A percentile compares a stretch with the other conserved stretches of the same genome.
Evolutionary conservation across 2,329 filamentous ascomycete species (phyloP).

Genomic region (Sporothrix inflata): DNA sequence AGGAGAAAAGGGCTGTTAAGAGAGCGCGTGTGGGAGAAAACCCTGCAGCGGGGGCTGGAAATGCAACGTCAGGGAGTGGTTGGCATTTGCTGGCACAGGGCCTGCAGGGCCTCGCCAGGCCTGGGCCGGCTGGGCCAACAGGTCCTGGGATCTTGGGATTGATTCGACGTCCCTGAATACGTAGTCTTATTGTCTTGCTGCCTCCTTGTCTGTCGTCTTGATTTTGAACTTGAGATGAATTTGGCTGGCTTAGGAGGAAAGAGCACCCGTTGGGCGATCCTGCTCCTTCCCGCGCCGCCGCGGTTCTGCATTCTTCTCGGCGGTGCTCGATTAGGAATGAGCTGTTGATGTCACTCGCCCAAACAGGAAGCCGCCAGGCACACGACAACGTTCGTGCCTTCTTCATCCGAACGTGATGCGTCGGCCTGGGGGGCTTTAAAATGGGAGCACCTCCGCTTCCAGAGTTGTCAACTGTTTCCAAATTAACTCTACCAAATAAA

Average conservation of each 20-base stretch:
- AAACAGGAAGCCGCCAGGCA: conserved; percentile 18
- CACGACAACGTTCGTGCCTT: background rate
- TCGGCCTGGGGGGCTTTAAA: background rate
- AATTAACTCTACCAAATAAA: background rate
- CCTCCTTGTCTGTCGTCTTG: background rate
- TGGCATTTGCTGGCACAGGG: too few species aligned
- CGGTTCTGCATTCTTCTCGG: background rate
- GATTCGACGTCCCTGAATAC: background rate
- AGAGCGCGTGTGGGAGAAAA: background rate
- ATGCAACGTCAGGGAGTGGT: conserved; percentile 2
- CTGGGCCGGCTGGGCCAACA: background rate
- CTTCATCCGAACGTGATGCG: background rate
- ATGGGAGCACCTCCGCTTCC: background rate
- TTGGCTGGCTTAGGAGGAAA: background rate
- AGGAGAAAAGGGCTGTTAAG: background rate
- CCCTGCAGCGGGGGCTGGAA: conserved; percentile 8
- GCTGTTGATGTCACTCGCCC: conserved; percentile 18
- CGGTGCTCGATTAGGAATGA: background rate
- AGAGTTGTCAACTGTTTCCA: background rate
- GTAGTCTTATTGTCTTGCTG: background rate
- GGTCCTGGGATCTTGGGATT: background rate
- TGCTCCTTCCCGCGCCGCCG: background rate
- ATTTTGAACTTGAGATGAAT: background rate
- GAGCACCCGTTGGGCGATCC: background rate
- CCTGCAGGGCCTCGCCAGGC: background rate